phyloP scores from a whole-genome alignment of 1,284 basidiomycete genomes.

The Cerrena zonata region DNA sequence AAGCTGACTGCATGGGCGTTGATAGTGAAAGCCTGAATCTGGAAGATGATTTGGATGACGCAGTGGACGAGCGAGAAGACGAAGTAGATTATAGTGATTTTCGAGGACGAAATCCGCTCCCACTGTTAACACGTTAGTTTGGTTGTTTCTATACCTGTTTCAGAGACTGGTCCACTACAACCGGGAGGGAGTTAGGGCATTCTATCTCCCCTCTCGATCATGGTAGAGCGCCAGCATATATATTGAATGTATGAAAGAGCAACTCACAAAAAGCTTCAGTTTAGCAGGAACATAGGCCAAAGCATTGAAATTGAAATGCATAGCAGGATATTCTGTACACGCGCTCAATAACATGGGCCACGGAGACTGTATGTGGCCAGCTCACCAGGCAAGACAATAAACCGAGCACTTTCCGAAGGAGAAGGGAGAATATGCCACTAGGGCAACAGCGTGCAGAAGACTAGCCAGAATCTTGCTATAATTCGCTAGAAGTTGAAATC shows the following conservation, averaged over 20 bases:
- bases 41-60: constrained; percentile 60
- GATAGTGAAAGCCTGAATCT: constrained; percentile 59
- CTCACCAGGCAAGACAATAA: not conserved
- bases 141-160: too few species aligned
- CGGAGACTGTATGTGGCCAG: not conserved
- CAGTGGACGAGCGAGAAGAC: constrained; percentile 64
- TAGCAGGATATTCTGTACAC: constrained; percentile 19
- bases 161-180: not conserved
- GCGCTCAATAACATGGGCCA: not conserved
- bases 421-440: constrained; percentile 37
- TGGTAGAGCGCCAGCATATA: constrained; percentile 1
- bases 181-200: too few species aligned
- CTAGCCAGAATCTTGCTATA: constrained; percentile 24
- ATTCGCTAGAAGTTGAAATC: not conserved
- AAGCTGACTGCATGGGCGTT: constrained; percentile 54
- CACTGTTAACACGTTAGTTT: constrained; percentile 43
- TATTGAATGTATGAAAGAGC: constrained; percentile 5
- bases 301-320: constrained; percentile 44
- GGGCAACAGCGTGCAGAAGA: constrained; percentile 33
- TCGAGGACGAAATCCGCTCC: constrained; percentile 64
- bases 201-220: not conserved
- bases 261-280: constrained; percentile 51
- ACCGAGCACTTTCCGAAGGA: constrained; percentile 3
- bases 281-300: constrained; percentile 36
- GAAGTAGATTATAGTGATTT: constrained; percentile 61